phyloP scores from a whole-genome alignment of 371 early-diverging fungal genomes.

The Amoeboaphelidium protococcarum region DNA sequence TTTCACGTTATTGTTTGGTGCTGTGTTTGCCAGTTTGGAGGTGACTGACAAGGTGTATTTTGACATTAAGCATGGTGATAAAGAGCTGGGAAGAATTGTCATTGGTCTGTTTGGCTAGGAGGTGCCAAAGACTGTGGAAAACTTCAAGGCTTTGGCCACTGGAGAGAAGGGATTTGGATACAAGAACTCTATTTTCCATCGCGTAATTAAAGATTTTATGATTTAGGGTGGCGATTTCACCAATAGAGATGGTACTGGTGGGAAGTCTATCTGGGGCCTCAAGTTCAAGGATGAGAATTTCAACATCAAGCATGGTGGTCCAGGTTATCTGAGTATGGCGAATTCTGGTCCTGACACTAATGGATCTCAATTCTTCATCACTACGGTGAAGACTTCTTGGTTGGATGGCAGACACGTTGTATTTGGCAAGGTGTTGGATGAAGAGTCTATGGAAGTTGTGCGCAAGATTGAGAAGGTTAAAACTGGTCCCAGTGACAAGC shows the following conservation, averaged over 20 bases:
- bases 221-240: constrained; percentile 20
- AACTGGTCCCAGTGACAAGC: constrained; percentile 27
- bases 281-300: constrained; percentile 91
- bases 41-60: constrained; percentile 44
- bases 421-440: constrained; percentile 16
- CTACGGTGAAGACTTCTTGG: constrained; percentile 44
- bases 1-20: constrained; percentile 13
- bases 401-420: constrained; percentile 21
- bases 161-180: constrained; percentile 57
- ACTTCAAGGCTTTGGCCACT: constrained; percentile 64
- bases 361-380: constrained; percentile 92
- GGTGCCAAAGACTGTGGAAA: constrained; percentile 19
- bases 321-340: constrained; percentile 78
- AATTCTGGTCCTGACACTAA: constrained; percentile 87
- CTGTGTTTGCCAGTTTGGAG: too few relatives aligned
- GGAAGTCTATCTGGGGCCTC: constrained; percentile 69
- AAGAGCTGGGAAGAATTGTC: constrained; percentile 50
- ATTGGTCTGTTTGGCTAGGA: constrained; percentile 52
- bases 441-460: constrained; percentile 49
- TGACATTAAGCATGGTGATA: constrained; percentile 59
- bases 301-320: constrained; percentile 44
- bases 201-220: constrained; percentile 18
- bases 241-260: constrained; percentile 82
- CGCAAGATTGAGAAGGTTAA: constrained; percentile 25
- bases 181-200: constrained; percentile 19